Evolutionary conservation across 192 early-diverging fungal species (phyloP).

Genomic region (Fimicolochytrium jonesii): DNA sequence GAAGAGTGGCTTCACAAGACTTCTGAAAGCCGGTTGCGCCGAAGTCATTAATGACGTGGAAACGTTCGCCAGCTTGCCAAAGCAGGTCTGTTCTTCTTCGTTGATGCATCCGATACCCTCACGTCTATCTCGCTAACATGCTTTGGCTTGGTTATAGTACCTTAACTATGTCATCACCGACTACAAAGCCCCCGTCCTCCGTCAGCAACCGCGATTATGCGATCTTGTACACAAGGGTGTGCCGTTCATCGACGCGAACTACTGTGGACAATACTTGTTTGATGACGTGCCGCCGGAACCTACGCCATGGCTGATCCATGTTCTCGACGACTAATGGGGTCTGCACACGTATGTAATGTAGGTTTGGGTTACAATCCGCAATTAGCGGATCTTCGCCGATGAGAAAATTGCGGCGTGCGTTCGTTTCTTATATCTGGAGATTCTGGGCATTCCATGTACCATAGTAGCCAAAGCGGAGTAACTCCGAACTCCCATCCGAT

Average conservation of each 20-base stretch:
- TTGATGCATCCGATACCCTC: too few relatives aligned
- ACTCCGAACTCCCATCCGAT: too few relatives aligned
- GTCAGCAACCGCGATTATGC: background rate
- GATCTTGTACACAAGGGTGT: background rate
- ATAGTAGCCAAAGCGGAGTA: too few relatives aligned
- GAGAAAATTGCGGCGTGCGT: too few relatives aligned
- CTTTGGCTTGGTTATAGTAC: too few relatives aligned
- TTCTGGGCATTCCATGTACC: too few relatives aligned
- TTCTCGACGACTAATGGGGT: slow-evolving; percentile 4
- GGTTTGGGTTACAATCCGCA: background rate
- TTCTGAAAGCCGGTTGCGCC: slow-evolving; percentile 34
- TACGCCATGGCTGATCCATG: background rate
- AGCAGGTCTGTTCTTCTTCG: background rate
- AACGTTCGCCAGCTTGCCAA: background rate
- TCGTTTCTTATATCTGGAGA: too few relatives aligned
- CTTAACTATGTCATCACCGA: slow-evolving; percentile 16
- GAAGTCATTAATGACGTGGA: slow-evolving; percentile 9
- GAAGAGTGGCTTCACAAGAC: slow-evolving; percentile 24
- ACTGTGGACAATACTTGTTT: slow-evolving; percentile 19
- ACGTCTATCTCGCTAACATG: too few relatives aligned
- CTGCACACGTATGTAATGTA: background rate
- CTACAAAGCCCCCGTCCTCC: background rate
- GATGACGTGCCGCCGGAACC: background rate
- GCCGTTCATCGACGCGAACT: slow-evolving; percentile 14
- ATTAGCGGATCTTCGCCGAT: background rate